Conservation (phyloP, 2,329 filamentous ascomycete species). For the Pestalotiopsis sp. region DNA sequence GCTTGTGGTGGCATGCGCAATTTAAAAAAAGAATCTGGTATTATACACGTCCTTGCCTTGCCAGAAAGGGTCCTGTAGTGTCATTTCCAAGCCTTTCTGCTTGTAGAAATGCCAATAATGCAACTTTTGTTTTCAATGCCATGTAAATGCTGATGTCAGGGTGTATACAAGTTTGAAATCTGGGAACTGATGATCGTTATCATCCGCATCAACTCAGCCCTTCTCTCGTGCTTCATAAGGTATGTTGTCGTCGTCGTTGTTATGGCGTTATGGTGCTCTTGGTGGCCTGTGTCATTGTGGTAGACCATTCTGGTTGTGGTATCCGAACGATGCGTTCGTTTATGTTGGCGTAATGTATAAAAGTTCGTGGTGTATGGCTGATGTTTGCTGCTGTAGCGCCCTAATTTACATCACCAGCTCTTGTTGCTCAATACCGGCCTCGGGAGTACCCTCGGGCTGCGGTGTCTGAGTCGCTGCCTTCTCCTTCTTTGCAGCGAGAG, state of each 20-base stretch:
- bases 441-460: slow-evolving; percentile 19
- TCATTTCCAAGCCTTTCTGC: not conserved
- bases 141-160: slow-evolving; percentile 4
- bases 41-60: not conserved
- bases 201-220: not conserved
- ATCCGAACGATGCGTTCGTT: not conserved
- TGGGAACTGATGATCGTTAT: not conserved
- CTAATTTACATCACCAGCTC: not conserved
- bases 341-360: not conserved
- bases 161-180: not conserved
- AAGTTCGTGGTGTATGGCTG: no score
- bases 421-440: slow-evolving; percentile 5
- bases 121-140: not conserved
- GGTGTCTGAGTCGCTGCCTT: slow-evolving; percentile 47
- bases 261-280: not conserved
- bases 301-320: not conserved
- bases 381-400: not conserved
- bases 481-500: slow-evolving; percentile 63
- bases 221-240: not conserved
- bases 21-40: not conserved
- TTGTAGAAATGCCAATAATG: not conserved
- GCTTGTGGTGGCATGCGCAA: not conserved
- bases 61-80: not conserved
- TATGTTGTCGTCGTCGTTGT: not conserved
- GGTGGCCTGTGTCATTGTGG: not conserved